Percentiles rank a stretch among this genome's conserved stretches.
Conservation (phyloP, 2,329 filamentous ascomycete genomes). For the Colletotrichum costaricense region DNA sequence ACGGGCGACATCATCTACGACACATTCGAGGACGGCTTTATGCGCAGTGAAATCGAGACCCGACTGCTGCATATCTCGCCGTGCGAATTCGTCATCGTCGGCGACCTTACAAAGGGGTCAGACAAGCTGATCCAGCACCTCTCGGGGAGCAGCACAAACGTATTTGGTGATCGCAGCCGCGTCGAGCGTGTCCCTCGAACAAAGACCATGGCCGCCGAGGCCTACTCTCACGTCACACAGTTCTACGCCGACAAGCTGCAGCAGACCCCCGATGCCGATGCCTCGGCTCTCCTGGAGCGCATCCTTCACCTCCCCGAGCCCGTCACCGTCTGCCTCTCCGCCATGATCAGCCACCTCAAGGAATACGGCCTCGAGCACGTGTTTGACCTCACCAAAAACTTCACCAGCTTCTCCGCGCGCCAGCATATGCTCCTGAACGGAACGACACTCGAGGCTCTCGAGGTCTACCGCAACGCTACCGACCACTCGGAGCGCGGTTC, state of each 20-base stretch:
- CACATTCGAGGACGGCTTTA: conserved; percentile 95
- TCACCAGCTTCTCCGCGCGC: conserved; percentile 92
- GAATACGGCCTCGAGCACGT: conserved; percentile 96
- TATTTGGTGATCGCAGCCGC: conserved; percentile 90
- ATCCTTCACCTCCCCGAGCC: conserved; percentile 86
- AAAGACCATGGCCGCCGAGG: conserved; percentile 85
- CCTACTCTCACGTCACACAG: conserved; percentile 88
- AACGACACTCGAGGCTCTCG: conserved; percentile 91
- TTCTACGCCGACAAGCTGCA: conserved; percentile 93
- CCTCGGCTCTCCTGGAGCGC: conserved; percentile 80
- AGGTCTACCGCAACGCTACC: conserved; percentile 95
- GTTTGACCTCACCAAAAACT: conserved; percentile 96
- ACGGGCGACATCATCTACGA: conserved; percentile 98
- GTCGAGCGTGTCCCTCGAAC: conserved; percentile 82
- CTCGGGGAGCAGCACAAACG: conserved; percentile 88
- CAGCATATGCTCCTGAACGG: conserved; percentile 97
- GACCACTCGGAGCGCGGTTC: conserved; percentile 88
- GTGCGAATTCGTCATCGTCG: conserved; percentile 94
- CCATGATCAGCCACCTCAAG: conserved; percentile 93
- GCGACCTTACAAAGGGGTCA: conserved; percentile 87
- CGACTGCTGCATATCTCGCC: conserved; percentile 94
- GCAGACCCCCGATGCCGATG: conserved; percentile 47
- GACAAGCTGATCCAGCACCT: conserved; percentile 93
- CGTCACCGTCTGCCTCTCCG: conserved; percentile 91
- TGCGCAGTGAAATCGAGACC: conserved; percentile 96